These are phyloP conservation scores for Cryphonectria japonica DNA, from an alignment of 2,329 filamentous ascomycete genomes.

Conservation along the genomic window DNA sequence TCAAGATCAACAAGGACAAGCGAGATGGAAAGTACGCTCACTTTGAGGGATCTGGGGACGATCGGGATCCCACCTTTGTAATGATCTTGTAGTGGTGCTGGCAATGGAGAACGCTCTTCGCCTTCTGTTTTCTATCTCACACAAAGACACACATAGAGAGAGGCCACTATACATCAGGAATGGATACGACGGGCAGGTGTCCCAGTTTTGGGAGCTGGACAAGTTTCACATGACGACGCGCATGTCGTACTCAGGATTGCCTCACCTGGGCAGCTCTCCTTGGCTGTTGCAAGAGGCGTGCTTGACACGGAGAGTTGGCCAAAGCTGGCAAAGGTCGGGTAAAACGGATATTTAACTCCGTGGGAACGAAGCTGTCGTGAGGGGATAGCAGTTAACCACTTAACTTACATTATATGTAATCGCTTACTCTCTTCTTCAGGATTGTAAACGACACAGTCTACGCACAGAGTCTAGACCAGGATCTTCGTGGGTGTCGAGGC, in stretches of 20 bases:
- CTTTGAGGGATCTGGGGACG: slow-evolving; percentile 62
- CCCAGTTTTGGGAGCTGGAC: background rate
- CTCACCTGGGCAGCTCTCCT: no score
- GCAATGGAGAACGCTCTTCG: background rate
- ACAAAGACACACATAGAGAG: no score
- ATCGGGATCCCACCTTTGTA: slow-evolving; percentile 64
- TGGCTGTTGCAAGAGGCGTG: background rate
- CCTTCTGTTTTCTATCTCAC: background rate
- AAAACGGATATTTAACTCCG: background rate
- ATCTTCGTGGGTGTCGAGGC: background rate
- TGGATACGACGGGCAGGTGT: background rate
- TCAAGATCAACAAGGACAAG: slow-evolving; percentile 68
- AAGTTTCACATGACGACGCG: background rate
- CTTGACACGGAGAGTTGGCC: no score
- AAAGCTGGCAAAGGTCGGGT: background rate
- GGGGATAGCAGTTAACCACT: background rate
- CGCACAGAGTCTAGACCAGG: background rate
- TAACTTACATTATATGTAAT: background rate
- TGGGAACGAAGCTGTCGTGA: background rate
- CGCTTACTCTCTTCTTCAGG: background rate
- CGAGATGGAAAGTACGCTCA: slow-evolving; percentile 59
- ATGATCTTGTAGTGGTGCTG: slow-evolving; percentile 56
- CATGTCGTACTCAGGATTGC: background rate
- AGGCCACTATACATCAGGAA: background rate
- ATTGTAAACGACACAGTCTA: no score